Base-by-base conservation (phyloP, 2,329 filamentous ascomycete species). In the Thermochaetoides dissita region DNA sequence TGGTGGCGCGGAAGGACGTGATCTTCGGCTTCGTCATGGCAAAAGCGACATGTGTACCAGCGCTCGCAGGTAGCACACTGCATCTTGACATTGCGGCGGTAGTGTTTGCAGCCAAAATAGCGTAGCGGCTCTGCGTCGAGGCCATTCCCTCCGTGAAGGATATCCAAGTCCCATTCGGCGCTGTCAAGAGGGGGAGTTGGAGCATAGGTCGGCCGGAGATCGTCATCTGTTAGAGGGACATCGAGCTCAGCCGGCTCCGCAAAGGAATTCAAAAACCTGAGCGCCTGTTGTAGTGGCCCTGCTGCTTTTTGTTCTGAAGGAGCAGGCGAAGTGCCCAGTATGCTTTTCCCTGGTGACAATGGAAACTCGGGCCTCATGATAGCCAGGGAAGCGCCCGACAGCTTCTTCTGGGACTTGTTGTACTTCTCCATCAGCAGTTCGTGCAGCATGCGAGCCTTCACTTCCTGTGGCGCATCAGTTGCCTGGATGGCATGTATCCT, bases 21-120 rank as follows among this genome's bases (percentile, higher is more conserved):
- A 51, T 85, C 78, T 55, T 95, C 85, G 7, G 67, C 73, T 38
- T 79, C 75, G 58, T 98, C 87, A 57, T 98, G 91, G 57, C 91
- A 98, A 57, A 96, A 81, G 11, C 91, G 81, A 59, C 91, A 98
- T 0, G 89, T 84, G 56, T 95, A 93, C 91, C 91, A 98, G 54
- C 75, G 80, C 53, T 81, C 76, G 63, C 91, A 98, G 28, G 83
- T 81, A 50, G 76, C 85, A 60, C 91, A 98, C 63, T 98, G 88
- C 31, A 96, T 67, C 61, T 96, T 96, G 53, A 98, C 86, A 53
- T 96, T 96, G 49, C 91, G 79, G 56, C 84, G 85, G 60, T 98
- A 98, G 62, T 98, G 91, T 53, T 81, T 71, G 59, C 91, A 98
- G 1, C 91, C 91, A 6, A 95, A 63, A 30, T 69, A 64, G 3